A percentile compares a stretch with the other conserved stretches of the same genome.
Evolutionary conservation across 192 early-diverging fungal species (phyloP).

Genomic region (Neocallimastix lanati): DNA sequence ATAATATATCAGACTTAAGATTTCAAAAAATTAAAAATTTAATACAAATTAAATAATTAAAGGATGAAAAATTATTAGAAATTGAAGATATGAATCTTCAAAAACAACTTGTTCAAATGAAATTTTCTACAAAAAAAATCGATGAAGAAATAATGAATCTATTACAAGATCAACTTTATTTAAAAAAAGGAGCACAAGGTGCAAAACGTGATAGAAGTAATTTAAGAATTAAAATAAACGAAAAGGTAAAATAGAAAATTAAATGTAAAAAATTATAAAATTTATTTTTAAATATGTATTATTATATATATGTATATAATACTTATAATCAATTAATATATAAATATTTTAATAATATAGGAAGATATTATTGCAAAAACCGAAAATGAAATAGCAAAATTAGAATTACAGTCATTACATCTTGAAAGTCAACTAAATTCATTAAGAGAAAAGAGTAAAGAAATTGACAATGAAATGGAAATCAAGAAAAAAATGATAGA

Average conservation of each 20-base stretch:
- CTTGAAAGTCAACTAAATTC: conserved; percentile 5
- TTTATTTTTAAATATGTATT: too few relatives aligned
- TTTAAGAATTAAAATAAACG: conserved; percentile 24
- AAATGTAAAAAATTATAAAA: too few relatives aligned
- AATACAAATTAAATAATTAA: neutral
- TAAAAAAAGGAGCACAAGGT: conserved; percentile 27
- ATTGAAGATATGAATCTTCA: conserved; percentile 20
- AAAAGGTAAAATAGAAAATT: too few relatives aligned
- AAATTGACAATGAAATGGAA: conserved; percentile 20
- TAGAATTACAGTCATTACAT: conserved; percentile 22
- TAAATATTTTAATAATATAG: neutral
- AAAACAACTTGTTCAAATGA: conserved; percentile 16
- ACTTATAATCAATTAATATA: too few relatives aligned
- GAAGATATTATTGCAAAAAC: conserved; percentile 23
- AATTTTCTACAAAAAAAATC: conserved; percentile 11
- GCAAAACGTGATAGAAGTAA: conserved; percentile 19
- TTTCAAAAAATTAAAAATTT: neutral
- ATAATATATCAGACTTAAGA: too few relatives aligned
- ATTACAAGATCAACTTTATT: conserved; percentile 25
- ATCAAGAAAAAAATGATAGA: conserved; percentile 30
- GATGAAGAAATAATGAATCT: conserved; percentile 31
- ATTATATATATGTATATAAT: too few relatives aligned
- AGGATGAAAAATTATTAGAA: conserved; percentile 28
- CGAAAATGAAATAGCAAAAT: conserved; percentile 29
- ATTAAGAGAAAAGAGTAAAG: conserved; percentile 14